Conservation (phyloP, 2,329 filamentous ascomycete species). For the Penicillium sp. region DNA sequence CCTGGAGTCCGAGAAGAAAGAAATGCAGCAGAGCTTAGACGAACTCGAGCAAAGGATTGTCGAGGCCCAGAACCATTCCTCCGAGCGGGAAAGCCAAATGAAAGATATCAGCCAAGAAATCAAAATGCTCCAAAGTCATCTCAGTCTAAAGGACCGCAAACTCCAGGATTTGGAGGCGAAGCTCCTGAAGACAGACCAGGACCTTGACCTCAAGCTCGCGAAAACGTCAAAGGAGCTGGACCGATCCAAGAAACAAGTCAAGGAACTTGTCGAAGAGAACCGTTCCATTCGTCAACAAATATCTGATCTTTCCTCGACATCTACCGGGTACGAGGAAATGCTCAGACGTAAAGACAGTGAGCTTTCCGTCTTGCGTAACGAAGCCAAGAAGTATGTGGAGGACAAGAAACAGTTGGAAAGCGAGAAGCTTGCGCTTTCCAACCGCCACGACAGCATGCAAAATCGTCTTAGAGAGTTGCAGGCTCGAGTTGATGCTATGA, state of each 20-base stretch:
- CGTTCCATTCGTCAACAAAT: slow-evolving; percentile 82
- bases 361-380: slow-evolving; percentile 78
- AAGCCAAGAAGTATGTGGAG: slow-evolving; percentile 80
- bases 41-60: slow-evolving; percentile 73
- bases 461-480: slow-evolving; percentile 80
- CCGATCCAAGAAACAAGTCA: slow-evolving; percentile 72
- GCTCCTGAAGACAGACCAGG: slow-evolving; percentile 82
- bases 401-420: slow-evolving; percentile 80
- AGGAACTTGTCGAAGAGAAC: slow-evolving; percentile 79
- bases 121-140: slow-evolving; percentile 87
- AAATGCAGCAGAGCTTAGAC: slow-evolving; percentile 69
- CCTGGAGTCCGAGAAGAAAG: slow-evolving; percentile 83
- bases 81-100: slow-evolving; percentile 76
- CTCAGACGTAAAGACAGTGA: slow-evolving; percentile 95
- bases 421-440: slow-evolving; percentile 72
- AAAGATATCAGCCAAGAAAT: slow-evolving; percentile 80
- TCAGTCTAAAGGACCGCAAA: slow-evolving; percentile 88
- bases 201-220: slow-evolving; percentile 83
- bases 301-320: slow-evolving; percentile 84
- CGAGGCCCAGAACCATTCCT: slow-evolving; percentile 71
- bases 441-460: slow-evolving; percentile 80
- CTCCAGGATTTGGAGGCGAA: slow-evolving; percentile 84
- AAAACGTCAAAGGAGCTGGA: slow-evolving; percentile 80
- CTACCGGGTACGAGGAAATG: slow-evolving; percentile 92
- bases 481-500: slow-evolving; percentile 85